Base-by-base conservation (phyloP, 345 rosid genomes). In the Acer yangbiense region DNA sequence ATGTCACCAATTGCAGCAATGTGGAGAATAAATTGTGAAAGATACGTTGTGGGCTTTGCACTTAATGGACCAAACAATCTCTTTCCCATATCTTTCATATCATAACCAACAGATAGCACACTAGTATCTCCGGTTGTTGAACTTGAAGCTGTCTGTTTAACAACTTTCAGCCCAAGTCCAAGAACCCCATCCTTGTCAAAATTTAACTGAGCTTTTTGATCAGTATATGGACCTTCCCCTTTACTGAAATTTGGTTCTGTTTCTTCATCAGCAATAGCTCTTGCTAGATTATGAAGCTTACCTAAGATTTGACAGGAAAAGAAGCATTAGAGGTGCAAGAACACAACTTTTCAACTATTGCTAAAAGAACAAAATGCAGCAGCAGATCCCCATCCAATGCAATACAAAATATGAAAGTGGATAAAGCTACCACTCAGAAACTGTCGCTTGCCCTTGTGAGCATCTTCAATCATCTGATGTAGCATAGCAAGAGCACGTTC, bases 1-100 rank as follows among this genome's bases (percentile, higher is more conserved):
- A 92, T 92, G 85, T 95, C 99, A 82, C 99, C 99, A 75, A 95
- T 90, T 54, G 99, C 98, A 82, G 99, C 99, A 82, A 90, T 92
- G 67, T 95, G 92, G 61, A 95, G 94, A 80, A 93, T 93, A 83
- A 95, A 95, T 81, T 92, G 98, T 57, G 99, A 95, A 46, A 95
- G 84, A 80, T 90, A 95, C 10, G 98, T 93, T 7, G 91, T 87
- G 71, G 93, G 91, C 90, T 92, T 93, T 72, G 96, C 85, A 85
- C 88, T 85, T 78, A 95, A 82, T 14, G 96, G 86, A 77, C 98
- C 92, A 88, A 87, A 92, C 63, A 87, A 80, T 79, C 90, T 92
- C 91, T 91, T 95, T 76, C 92, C 93, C 80, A 87, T 78, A 73
- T 92, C 96, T 83, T 88, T 90, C 63, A 82, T 63, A 85, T 93